Evolutionary conservation across 306 rosid species (phyloP).

Genomic region (Cicer yamashitae): DNA sequence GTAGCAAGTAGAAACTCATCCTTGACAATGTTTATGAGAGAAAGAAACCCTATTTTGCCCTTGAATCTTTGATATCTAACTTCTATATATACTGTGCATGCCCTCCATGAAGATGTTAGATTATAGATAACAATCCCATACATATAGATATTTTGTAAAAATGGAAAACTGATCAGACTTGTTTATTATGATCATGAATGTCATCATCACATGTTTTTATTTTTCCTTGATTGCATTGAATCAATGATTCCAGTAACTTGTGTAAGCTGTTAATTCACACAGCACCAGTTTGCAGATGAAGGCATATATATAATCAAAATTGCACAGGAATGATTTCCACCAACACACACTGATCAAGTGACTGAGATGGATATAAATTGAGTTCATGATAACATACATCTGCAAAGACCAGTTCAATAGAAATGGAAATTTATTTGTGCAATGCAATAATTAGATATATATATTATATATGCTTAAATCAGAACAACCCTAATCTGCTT

Average conservation of each 20-base stretch:
- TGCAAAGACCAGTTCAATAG: slow-evolving; percentile 1
- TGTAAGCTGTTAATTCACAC: slow-evolving; percentile 18
- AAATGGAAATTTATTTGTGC: not conserved
- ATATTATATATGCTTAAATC: slow-evolving; percentile 5
- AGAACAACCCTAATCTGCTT: not conserved
- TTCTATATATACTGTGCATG: no score
- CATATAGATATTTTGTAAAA: not conserved
- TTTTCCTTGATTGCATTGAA: not conserved
- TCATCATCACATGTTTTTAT: not conserved
- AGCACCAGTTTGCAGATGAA: slow-evolving; percentile 13
- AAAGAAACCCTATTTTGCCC: slow-evolving; percentile 35
- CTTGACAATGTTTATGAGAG: slow-evolving; percentile 2
- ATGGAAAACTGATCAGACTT: not conserved
- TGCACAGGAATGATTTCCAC: slow-evolving; percentile 8
- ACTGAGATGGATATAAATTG: not conserved
- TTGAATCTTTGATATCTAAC: not conserved
- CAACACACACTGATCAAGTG: slow-evolving; percentile 11
- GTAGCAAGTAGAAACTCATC: not conserved
- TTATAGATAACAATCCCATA: not conserved
- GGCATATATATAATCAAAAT: not conserved
- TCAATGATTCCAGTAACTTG: not conserved
- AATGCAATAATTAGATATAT: not conserved
- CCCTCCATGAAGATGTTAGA: slow-evolving; percentile 9
- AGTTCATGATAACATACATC: not conserved
- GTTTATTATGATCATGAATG: not conserved